Conservation (phyloP, 2,329 filamentous ascomycete species). For the Coleophoma crateriformis region DNA sequence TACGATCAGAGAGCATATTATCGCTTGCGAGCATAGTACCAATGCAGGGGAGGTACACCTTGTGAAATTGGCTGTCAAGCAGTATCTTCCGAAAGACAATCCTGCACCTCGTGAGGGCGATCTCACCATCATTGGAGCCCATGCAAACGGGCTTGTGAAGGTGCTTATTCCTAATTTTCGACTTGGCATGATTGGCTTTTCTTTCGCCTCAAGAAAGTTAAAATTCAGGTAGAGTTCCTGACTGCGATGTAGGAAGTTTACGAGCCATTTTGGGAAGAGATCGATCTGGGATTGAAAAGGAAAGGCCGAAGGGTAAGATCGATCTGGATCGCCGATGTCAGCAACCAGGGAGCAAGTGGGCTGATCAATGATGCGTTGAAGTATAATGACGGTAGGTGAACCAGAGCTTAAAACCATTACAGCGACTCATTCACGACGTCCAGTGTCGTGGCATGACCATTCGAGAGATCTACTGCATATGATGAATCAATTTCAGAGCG, state of each 20-base stretch:
- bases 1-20: neutral
- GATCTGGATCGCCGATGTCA: slow-evolving; percentile 84
- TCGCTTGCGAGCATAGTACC: neutral
- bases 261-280: slow-evolving; percentile 83
- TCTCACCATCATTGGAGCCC: slow-evolving; percentile 78
- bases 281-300: slow-evolving; percentile 50
- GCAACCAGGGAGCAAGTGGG: slow-evolving; percentile 70
- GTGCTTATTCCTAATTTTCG: slow-evolving; percentile 32
- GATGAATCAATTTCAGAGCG: slow-evolving; percentile 74
- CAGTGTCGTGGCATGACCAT: slow-evolving; percentile 81
- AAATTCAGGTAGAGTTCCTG: no score
- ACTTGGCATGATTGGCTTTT: neutral
- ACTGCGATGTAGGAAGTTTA: slow-evolving; percentile 70
- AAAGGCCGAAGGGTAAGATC: slow-evolving; percentile 64
- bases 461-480: slow-evolving; percentile 76
- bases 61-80: neutral
- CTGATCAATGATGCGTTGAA: slow-evolving; percentile 68
- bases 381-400: slow-evolving; percentile 71
- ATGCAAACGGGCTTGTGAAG: slow-evolving; percentile 93
- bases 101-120: slow-evolving; percentile 63
- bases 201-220: no score
- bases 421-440: neutral
- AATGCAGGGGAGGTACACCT: neutral
- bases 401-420: slow-evolving; percentile 4
- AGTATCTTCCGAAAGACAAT: slow-evolving; percentile 55